Evolutionary conservation across 108 stramenopile species (phyloP).

Genomic region (Conticribra weissflogii): DNA sequence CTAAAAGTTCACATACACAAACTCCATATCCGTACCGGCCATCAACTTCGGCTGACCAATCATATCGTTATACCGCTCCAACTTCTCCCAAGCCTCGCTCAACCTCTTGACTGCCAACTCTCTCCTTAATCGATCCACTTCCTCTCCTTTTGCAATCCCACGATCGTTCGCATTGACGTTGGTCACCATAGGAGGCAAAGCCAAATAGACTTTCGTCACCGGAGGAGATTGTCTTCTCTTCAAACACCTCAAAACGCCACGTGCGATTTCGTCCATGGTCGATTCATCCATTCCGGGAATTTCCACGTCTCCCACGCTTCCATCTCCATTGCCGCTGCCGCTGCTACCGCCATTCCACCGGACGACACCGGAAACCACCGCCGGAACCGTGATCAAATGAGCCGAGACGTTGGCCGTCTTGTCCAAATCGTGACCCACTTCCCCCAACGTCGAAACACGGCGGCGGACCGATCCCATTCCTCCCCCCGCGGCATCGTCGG

Average conservation of each 20-base stretch:
- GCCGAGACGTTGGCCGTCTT: slow-evolving; percentile 34
- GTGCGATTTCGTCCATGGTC: slow-evolving; percentile 36
- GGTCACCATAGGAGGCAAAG: slow-evolving; percentile 5
- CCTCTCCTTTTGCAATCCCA: too few relatives aligned
- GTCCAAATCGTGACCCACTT: not conserved
- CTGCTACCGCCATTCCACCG: too few relatives aligned
- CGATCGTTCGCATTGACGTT: too few relatives aligned
- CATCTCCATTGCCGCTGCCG: too few relatives aligned
- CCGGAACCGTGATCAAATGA: slow-evolving; percentile 42
- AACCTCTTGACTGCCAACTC: slow-evolving; percentile 11
- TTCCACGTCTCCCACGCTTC: too few relatives aligned
- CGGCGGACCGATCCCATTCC: not conserved
- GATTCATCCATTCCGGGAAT: slow-evolving; percentile 27
- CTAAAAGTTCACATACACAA: slow-evolving; percentile 2
- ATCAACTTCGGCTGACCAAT: slow-evolving; percentile 36
- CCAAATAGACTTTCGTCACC: slow-evolving; percentile 13
- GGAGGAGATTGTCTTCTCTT: slow-evolving; percentile 20
- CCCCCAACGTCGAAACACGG: not conserved
- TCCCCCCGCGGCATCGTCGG: slow-evolving; percentile 9
- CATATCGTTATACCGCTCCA: slow-evolving; percentile 47
- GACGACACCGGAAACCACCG: too few relatives aligned
- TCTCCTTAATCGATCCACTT: not conserved
- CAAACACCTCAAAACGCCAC: slow-evolving; percentile 24
- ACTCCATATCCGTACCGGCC: slow-evolving; percentile 22
- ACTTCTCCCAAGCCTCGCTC: slow-evolving; percentile 22